These are phyloP conservation scores for Sarocladium kiliense DNA, from an alignment of 2,329 filamentous ascomycete species.

Conservation along the genomic window DNA sequence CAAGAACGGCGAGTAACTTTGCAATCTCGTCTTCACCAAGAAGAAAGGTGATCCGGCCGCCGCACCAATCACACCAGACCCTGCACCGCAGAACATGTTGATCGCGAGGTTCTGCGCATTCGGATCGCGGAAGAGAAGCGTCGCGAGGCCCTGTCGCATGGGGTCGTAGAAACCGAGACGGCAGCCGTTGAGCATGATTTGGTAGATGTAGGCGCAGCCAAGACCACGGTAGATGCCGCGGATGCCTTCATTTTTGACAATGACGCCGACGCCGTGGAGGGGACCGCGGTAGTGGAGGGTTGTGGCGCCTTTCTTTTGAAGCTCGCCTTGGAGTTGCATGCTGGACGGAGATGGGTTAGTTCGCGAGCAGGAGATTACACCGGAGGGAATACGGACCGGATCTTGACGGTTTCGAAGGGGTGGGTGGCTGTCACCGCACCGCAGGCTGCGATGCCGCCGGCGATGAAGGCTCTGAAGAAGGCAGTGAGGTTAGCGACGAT, in stretches of 20 bases:
- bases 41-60: slow-evolving; percentile 96
- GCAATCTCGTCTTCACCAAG: slow-evolving; percentile 91
- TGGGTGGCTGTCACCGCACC: slow-evolving; percentile 97
- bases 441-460: slow-evolving; percentile 93
- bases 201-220: slow-evolving; percentile 91
- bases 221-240: slow-evolving; percentile 83
- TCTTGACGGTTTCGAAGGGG: slow-evolving; percentile 98
- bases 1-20: slow-evolving; percentile 87
- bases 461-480: slow-evolving; percentile 71
- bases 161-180: slow-evolving; percentile 97
- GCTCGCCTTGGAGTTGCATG: slow-evolving; percentile 93
- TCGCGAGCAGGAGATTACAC: neutral
- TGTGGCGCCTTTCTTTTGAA: slow-evolving; percentile 80
- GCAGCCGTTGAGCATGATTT: slow-evolving; percentile 93
- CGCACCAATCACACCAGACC: slow-evolving; percentile 84
- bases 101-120: slow-evolving; percentile 78
- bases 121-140: slow-evolving; percentile 64
- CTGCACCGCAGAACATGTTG: slow-evolving; percentile 90
- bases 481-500: slow-evolving; percentile 13
- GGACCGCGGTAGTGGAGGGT: slow-evolving; percentile 87
- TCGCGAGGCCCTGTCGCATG: slow-evolving; percentile 67
- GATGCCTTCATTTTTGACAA: slow-evolving; percentile 84
- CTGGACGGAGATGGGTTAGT: slow-evolving; percentile 35
- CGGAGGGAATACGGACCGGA: slow-evolving; percentile 59
- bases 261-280: slow-evolving; percentile 84